Evolutionary conservation across 2,329 filamentous ascomycete species (phyloP).

Genomic region (Mollisia scopiformis): DNA sequence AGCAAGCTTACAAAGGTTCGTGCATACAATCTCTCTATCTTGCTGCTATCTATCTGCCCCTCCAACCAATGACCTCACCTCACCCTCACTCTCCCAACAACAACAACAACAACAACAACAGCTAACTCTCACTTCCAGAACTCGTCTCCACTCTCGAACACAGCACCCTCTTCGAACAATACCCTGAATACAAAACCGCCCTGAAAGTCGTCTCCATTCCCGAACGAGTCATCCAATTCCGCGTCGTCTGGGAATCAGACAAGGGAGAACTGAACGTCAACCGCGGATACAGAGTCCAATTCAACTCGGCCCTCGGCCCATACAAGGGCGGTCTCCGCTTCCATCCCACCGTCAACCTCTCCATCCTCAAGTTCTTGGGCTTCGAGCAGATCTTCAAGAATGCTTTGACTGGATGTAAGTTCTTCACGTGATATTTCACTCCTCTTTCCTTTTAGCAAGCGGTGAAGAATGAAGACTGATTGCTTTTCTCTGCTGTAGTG

Average conservation of each 20-base stretch:
- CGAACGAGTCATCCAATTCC: constrained; percentile 96
- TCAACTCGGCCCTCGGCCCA: constrained; percentile 95
- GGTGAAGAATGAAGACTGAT: too few species aligned
- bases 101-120: neutral
- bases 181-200: constrained; percentile 92
- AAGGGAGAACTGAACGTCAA: constrained; percentile 87
- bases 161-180: constrained; percentile 88
- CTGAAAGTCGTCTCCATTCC: constrained; percentile 87
- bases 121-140: constrained; percentile 58
- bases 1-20: constrained; percentile 96
- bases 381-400: constrained; percentile 99
- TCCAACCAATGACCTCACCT: constrained; percentile 4
- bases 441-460: too few species aligned
- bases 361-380: constrained; percentile 92
- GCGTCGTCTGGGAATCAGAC: constrained; percentile 96
- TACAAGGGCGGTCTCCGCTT: constrained; percentile 98
- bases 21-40: too few species aligned
- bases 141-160: constrained; percentile 93
- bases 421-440: constrained; percentile 18
- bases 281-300: constrained; percentile 94
- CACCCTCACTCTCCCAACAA: constrained; percentile 18
- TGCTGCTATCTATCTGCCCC: constrained; percentile 4
- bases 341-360: constrained; percentile 84
- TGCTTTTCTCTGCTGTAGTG: constrained; percentile 49
- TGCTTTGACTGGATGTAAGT: constrained; percentile 90